A percentile compares a stretch with the other conserved stretches of the same genome.
Evolutionary conservation across 371 early-diverging fungal genomes (phyloP).

Genomic region (Coemansia sp.): DNA sequence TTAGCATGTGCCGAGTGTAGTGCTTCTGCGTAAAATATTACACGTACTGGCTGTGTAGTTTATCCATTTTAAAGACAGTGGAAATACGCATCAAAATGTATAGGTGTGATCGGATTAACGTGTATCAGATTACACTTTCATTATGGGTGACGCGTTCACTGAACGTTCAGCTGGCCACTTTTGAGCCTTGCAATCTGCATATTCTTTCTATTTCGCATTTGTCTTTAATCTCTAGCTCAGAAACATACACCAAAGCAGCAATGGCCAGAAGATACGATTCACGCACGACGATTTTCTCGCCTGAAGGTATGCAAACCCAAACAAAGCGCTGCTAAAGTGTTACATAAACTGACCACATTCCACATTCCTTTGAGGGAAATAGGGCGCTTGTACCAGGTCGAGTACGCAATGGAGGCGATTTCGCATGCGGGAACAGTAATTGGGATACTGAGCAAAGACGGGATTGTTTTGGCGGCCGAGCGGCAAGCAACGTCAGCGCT

Average conservation of each 20-base stretch:
- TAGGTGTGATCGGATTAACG: not conserved
- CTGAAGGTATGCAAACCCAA: constrained; percentile 76
- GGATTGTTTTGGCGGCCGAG: constrained; percentile 96
- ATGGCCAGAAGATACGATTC: constrained; percentile 97
- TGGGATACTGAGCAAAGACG: constrained; percentile 92
- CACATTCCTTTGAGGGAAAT: not conserved
- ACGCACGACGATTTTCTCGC: constrained; percentile 97
- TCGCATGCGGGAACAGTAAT: constrained; percentile 96
- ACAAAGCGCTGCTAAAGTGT: not conserved
- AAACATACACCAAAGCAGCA: not conserved
- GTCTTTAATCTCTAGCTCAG: not conserved
- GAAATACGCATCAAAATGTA: not conserved
- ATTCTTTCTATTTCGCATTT: not conserved
- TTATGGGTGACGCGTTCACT: constrained; percentile 21
- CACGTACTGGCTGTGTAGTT: constrained; percentile 5
- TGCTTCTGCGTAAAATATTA: no score
- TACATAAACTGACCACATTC: not conserved
- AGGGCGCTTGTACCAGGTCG: constrained; percentile 99
- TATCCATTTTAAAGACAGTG: not conserved
- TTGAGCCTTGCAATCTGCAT: not conserved
- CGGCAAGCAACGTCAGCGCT: constrained; percentile 93
- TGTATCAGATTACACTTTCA: not conserved
- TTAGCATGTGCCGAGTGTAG: not conserved
- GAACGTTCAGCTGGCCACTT: not conserved
- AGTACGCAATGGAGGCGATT: constrained; percentile 99